Percentiles rank a stretch among this genome's conserved stretches.
phyloP scores from a whole-genome alignment of 2,329 filamentous ascomycete species.

The Shiraia bambusicola region DNA sequence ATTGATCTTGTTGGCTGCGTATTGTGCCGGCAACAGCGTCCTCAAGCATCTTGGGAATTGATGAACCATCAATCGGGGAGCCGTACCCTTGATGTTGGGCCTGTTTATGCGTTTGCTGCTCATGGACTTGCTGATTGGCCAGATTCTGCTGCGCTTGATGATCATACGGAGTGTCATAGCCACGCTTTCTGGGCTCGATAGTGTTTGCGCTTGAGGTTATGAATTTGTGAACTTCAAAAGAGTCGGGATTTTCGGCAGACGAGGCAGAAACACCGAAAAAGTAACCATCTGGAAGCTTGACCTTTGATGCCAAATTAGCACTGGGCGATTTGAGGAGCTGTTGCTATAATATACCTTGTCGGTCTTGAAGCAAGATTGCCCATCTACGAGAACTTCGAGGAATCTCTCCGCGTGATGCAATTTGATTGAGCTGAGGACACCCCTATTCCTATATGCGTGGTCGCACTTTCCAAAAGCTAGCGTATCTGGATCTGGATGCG shows the following conservation, averaged over 20 bases:
- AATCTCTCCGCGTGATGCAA: slow-evolving; percentile 65
- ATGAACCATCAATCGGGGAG: slow-evolving; percentile 18
- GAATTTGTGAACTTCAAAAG: slow-evolving; percentile 90
- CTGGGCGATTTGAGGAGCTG: background rate
- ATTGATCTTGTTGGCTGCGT: slow-evolving; percentile 60
- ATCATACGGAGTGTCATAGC: slow-evolving; percentile 36
- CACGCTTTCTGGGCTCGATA: slow-evolving; percentile 33
- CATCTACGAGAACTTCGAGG: slow-evolving; percentile 81
- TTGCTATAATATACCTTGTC: slow-evolving; percentile 52
- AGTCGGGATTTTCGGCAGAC: slow-evolving; percentile 88
- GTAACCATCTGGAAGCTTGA: slow-evolving; percentile 78
- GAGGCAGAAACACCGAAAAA: slow-evolving; percentile 84
- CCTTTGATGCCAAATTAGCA: slow-evolving; percentile 46
- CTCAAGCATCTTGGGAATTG: slow-evolving; percentile 44
- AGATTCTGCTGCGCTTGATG: slow-evolving; percentile 24
- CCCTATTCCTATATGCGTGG: slow-evolving; percentile 88
- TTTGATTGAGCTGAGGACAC: slow-evolving; percentile 77
- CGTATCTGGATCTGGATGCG: slow-evolving; percentile 74
- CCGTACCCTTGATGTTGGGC: slow-evolving; percentile 29
- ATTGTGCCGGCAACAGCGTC: slow-evolving; percentile 49
- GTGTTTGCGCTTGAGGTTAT: slow-evolving; percentile 61
- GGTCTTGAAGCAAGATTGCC: slow-evolving; percentile 78
- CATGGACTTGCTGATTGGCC: slow-evolving; percentile 21
- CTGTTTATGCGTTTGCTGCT: slow-evolving; percentile 18
- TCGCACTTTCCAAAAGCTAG: slow-evolving; percentile 92